Percentiles rank a stretch among this genome's conserved stretches.
Conservation (phyloP, 176 grass and related monocot species). For the Ananas comosus region DNA sequence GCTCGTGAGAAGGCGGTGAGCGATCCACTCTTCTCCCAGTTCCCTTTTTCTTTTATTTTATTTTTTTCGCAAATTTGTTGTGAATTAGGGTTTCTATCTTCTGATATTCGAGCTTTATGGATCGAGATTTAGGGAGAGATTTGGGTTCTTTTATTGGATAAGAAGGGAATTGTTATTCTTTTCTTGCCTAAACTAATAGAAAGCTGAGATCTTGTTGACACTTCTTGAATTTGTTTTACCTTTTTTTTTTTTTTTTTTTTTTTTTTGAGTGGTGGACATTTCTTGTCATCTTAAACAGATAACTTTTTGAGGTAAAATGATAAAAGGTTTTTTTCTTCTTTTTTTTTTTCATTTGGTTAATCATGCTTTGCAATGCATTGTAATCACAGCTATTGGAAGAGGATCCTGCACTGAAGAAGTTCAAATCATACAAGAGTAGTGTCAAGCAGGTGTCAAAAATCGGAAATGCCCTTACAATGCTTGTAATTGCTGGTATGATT, state of each 20-base stretch:
- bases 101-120: not conserved
- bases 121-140: not conserved
- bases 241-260: too few species aligned
- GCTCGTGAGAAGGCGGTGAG: conserved; percentile 71
- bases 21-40: not conserved
- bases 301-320: not conserved
- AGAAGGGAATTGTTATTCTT: too few species aligned
- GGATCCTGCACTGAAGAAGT: conserved; percentile 58
- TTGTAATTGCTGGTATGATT: conserved; percentile 46
- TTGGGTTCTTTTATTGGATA: not conserved
- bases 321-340: not conserved
- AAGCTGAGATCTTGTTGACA: too few species aligned
- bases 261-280: too few species aligned
- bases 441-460: conserved; percentile 56
- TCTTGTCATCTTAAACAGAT: too few species aligned
- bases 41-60: not conserved
- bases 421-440: conserved; percentile 63
- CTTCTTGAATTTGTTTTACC: too few species aligned
- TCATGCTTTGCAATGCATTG: not conserved
- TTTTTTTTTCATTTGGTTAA: not conserved
- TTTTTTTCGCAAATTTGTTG: not conserved
- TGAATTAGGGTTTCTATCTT: not conserved
- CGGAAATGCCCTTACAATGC: conserved; percentile 43
- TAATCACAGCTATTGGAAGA: conserved; percentile 60
- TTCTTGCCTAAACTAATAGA: too few species aligned